Evolutionary conservation across 305 asterid species (phyloP).

Genomic region (Fraxinus baroniana): DNA sequence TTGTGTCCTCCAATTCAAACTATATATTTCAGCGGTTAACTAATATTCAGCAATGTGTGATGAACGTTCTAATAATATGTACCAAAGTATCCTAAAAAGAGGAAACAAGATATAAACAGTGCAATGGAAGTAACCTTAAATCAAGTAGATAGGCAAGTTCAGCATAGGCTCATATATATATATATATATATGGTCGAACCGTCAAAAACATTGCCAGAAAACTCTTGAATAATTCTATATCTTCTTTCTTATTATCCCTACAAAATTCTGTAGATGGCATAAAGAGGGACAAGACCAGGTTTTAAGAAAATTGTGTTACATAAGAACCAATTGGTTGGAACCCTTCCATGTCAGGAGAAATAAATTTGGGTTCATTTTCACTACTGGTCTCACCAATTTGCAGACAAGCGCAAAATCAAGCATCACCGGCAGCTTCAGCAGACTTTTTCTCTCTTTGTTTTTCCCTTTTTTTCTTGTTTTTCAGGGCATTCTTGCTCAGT

Average conservation of each 20-base stretch:
- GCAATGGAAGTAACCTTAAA: background rate
- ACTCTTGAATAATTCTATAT: background rate
- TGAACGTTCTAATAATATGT: background rate
- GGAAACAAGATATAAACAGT: background rate
- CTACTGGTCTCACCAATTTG: background rate
- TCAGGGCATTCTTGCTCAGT: conserved; percentile 80
- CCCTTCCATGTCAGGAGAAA: background rate
- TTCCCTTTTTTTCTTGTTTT: conserved; percentile 87
- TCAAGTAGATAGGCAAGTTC: background rate
- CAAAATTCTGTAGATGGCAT: background rate
- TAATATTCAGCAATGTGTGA: background rate
- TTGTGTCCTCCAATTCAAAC: background rate
- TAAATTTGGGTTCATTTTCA: background rate
- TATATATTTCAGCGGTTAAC: background rate
- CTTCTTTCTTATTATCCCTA: background rate
- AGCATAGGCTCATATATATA: background rate
- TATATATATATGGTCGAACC: background rate
- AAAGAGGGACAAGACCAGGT: background rate
- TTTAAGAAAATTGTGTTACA: background rate
- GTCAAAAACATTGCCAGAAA: background rate
- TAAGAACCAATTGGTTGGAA: background rate
- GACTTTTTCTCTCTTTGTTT: conserved; percentile 83
- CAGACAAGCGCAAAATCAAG: conserved; percentile 15
- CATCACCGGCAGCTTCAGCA: conserved; percentile 50
- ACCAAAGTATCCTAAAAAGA: background rate